phyloP scores from a whole-genome alignment of 1,284 basidiomycete species.

The Ceratobasidium sp. region DNA sequence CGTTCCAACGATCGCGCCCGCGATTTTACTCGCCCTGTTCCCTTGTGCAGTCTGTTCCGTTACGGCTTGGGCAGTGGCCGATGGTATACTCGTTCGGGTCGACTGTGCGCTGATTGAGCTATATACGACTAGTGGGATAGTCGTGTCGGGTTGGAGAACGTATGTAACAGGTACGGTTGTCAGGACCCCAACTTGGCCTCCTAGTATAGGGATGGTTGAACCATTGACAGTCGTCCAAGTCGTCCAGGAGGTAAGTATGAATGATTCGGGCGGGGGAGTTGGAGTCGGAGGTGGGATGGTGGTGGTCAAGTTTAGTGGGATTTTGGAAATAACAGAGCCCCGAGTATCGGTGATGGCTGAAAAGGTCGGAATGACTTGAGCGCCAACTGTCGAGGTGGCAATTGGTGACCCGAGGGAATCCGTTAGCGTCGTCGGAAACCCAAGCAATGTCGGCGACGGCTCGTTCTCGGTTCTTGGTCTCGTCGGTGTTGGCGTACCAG shows the following conservation, averaged over 20 bases:
- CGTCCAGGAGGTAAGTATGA: slow-evolving; percentile 22
- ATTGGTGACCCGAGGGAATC: not conserved
- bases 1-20: slow-evolving; percentile 5
- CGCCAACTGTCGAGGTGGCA: not conserved
- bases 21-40: not conserved
- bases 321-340: not conserved
- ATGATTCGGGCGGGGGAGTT: not conserved
- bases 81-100: slow-evolving; percentile 6
- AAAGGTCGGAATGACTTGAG: not conserved
- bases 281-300: not conserved
- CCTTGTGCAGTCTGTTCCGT: not conserved
- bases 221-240: slow-evolving; percentile 26
- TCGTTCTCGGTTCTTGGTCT: slow-evolving; percentile 3
- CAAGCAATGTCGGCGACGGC: not conserved
- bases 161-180: slow-evolving; percentile 34
- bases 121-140: not conserved
- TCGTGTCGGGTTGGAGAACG: slow-evolving; percentile 21
- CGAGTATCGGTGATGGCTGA: not conserved
- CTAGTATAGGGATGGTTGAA: slow-evolving; percentile 22
- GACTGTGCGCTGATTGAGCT: slow-evolving; percentile 28
- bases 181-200: slow-evolving; percentile 22
- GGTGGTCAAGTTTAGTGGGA: not conserved
- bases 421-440: not conserved
- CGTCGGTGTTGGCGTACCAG: not conserved
- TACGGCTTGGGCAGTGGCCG: not conserved